Evolutionary conservation across 768 basidiomycete species (phyloP).

Genomic region (Pholiota molesta): DNA sequence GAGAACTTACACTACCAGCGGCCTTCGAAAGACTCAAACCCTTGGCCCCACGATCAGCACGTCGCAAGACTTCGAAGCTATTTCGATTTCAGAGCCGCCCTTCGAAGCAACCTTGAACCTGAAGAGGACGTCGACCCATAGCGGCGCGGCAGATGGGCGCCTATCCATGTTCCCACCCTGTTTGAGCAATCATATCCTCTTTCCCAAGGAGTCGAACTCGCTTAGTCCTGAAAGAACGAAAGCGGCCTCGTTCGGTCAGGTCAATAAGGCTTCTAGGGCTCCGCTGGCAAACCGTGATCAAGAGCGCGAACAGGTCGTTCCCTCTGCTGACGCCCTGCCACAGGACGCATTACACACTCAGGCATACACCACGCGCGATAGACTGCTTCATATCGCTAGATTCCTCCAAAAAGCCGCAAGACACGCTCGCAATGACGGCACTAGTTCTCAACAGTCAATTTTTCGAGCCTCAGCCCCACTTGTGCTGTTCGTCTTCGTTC

Average conservation of each 20-base stretch:
- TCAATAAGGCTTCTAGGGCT: too few relatives aligned
- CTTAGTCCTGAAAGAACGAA: neutral
- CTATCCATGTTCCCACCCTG: neutral
- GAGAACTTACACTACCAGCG: neutral
- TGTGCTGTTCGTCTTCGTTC: constrained; percentile 12
- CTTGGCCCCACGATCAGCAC: neutral
- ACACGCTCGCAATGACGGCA: constrained; percentile 4
- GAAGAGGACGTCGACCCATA: neutral
- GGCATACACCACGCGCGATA: neutral
- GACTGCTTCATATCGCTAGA: constrained; percentile 8
- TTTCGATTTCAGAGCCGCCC: neutral
- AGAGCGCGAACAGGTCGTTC: neutral
- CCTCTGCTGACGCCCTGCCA: neutral
- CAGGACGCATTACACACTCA: neutral
- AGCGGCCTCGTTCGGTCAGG: too few relatives aligned
- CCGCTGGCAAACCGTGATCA: neutral
- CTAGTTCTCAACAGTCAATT: constrained; percentile 7
- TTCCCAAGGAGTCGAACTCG: neutral
- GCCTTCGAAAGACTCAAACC: neutral
- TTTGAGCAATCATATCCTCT: neutral
- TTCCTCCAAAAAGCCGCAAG: constrained; percentile 18
- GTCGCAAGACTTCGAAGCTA: neutral
- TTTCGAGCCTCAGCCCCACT: constrained; percentile 15
- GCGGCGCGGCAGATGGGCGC: neutral
- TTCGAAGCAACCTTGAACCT: neutral